Percentiles rank a stretch among this genome's conserved stretches.
phyloP scores from a whole-genome alignment of 169 alveolate genomes.

The Plasmodium adleri region DNA sequence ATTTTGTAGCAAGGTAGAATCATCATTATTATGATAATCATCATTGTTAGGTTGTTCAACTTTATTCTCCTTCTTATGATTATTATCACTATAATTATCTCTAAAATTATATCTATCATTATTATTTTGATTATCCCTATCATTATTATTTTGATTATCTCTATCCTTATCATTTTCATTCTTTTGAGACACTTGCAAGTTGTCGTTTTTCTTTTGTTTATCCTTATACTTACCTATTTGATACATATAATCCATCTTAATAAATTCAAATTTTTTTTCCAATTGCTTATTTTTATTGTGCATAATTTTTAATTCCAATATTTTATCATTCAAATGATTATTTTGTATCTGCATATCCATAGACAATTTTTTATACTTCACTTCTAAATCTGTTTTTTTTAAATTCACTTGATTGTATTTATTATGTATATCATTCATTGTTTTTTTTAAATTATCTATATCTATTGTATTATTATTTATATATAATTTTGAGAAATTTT shows the following conservation, averaged over 20 bases:
- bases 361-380: slow-evolving; percentile 14
- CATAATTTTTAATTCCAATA: slow-evolving; percentile 42
- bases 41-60: not conserved
- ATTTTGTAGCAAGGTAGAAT: not conserved
- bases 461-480: slow-evolving; percentile 44
- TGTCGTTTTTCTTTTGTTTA: not conserved
- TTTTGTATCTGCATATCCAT: slow-evolving; percentile 21
- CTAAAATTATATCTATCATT: not conserved
- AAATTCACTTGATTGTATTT: slow-evolving; percentile 42
- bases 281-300: slow-evolving; percentile 28
- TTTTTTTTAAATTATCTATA: slow-evolving; percentile 26
- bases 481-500: slow-evolving; percentile 40
- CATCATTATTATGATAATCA: not conserved
- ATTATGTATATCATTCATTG: slow-evolving; percentile 41
- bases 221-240: not conserved
- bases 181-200: not conserved
- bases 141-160: not conserved
- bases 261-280: slow-evolving; percentile 36
- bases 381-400: slow-evolving; percentile 51
- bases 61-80: not conserved
- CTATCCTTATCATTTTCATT: not conserved
- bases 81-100: not conserved
- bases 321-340: slow-evolving; percentile 43
- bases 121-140: not conserved
- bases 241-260: slow-evolving; percentile 28